Conservation (phyloP, 495 filamentous ascomycete genomes). For the Penicillium desertorum region DNA sequence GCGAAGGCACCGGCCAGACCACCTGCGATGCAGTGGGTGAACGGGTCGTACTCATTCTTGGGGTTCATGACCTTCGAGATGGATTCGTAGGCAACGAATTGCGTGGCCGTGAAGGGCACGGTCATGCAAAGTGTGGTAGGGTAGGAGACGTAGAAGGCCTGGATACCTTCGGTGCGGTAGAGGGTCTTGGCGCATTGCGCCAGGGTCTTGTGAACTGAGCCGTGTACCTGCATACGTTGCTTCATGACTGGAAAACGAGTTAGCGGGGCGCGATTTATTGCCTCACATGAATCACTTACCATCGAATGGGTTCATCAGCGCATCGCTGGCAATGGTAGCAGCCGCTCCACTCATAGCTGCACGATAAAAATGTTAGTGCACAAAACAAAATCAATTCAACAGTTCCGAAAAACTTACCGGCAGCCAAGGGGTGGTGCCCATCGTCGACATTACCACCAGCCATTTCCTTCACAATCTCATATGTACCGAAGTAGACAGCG, state of each 20-base stretch:
- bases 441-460: conserved; percentile 88
- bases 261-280: conserved; percentile 10
- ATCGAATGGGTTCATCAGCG: conserved; percentile 99
- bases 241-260: conserved; percentile 74
- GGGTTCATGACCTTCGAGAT: conserved; percentile 93
- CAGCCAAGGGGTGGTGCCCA: conserved; percentile 90
- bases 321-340: conserved; percentile 95
- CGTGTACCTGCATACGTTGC: conserved; percentile 97
- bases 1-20: conserved; percentile 91
- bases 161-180: conserved; percentile 82
- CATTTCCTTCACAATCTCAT: conserved; percentile 92
- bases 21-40: conserved; percentile 88
- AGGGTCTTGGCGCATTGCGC: conserved; percentile 80
- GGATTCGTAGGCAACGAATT: conserved; percentile 96
- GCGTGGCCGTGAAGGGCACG: conserved; percentile 92
- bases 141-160: conserved; percentile 97
- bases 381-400: not conserved
- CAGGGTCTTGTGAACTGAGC: conserved; percentile 85
- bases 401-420: conserved; percentile 55
- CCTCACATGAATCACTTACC: conserved; percentile 54
- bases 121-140: conserved; percentile 98
- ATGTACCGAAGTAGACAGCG: conserved; percentile 97
- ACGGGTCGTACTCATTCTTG: conserved; percentile 76
- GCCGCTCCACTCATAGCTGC: conserved; percentile 86
- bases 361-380: conserved; percentile 20